Evolutionary conservation across 2,329 filamentous ascomycete genomes (phyloP), one percentile per base, ranked within the genome.

Genomic region (Cytospora mali): DNA sequence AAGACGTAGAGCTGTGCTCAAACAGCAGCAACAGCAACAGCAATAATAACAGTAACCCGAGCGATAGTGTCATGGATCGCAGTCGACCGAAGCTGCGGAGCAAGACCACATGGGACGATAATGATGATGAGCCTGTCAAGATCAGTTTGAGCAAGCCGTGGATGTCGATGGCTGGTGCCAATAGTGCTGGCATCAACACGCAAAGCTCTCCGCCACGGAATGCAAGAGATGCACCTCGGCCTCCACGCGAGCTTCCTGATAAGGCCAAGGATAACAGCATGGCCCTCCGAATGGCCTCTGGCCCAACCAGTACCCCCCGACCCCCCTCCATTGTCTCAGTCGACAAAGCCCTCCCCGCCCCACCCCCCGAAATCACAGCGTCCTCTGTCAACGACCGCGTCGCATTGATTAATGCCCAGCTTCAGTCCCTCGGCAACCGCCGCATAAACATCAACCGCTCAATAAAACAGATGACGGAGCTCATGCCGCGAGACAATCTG

Each of bases 381-480:
- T 66, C 69, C 50, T 69, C 71, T 64, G 80, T 85, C 2, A 79
- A 83, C 39, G 87, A 89, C 71, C 88, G 88, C 29, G 84, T 94
- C 18, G 82, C 85, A 18, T 80, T 83, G 64, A 80, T 95, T 27
- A 85, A 89, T 69, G 85, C 87, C 5, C 84, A 86, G 69, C 83
- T 91, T 31, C 81, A 87, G 49, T 82, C 84, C 55, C 81, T 95
- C 9, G 79, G 80, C 1, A 86, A 90, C 70, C 85, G 90, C 51
- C 85, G 88, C 60, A 79, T 83, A 65, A 94, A 93, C 75, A 85
- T 94, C 70, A 83, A 85, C 71, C 86, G 82, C 27, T 86, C 89
- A 65, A 91, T 95, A 72, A 80, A 84, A 66, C 90, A 94, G 73
- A 88, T 94, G 80, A 92, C 88, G 63, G 87, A 92, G 73, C 81